phyloP scores from a whole-genome alignment of 2,329 filamentous ascomycete genomes.

The Bretziella fagacearum region DNA sequence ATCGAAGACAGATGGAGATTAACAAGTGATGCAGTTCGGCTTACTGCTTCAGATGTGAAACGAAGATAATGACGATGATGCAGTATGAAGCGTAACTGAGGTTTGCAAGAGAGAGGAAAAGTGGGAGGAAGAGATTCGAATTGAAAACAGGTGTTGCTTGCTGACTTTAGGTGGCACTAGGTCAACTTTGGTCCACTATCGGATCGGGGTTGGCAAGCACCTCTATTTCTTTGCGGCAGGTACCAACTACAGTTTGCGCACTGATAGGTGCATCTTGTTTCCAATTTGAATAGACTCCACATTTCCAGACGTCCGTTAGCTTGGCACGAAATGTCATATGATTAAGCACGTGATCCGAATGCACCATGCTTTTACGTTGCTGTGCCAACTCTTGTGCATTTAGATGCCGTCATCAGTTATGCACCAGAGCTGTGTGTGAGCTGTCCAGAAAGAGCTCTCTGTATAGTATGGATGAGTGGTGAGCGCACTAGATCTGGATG shows the following conservation, averaged over 20 bases:
- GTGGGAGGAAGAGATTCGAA: background rate
- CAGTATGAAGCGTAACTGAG: too few relatives aligned
- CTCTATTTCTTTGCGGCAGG: too few relatives aligned
- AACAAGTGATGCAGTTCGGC: too few relatives aligned
- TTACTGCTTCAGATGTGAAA: too few relatives aligned
- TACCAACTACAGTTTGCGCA: too few relatives aligned
- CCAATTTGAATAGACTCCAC: background rate
- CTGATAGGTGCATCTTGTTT: too few relatives aligned
- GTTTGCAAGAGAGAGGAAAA: background rate
- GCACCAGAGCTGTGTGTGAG: too few relatives aligned
- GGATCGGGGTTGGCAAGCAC: background rate
- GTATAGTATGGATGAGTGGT: background rate
- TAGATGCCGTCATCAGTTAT: background rate
- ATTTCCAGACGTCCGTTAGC: background rate
- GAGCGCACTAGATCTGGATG: background rate
- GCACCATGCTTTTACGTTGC: background rate
- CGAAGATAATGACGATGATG: too few relatives aligned
- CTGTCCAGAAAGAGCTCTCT: background rate
- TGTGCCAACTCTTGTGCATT: constrained; percentile 5
- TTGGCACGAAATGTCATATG: too few relatives aligned
- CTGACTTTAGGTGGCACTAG: background rate
- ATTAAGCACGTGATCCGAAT: too few relatives aligned
- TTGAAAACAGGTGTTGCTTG: background rate
- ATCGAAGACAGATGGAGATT: too few relatives aligned
- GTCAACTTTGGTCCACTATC: background rate